Conservation (phyloP, 1,139 yeast genomes). For the Candida sp. region DNA sequence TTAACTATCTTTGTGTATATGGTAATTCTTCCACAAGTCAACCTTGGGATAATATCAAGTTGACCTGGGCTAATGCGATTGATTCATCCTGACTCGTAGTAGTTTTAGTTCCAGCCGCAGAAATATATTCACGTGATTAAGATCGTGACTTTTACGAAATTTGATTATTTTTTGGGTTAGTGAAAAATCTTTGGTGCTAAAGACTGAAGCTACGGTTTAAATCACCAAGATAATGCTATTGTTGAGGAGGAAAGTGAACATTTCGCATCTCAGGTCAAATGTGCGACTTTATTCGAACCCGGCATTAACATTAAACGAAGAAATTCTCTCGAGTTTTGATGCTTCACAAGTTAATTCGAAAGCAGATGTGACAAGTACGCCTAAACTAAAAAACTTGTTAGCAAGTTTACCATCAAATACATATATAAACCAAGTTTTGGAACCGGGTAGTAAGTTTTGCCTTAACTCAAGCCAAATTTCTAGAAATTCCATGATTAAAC, state of each 20-base stretch:
- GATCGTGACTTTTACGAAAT: neutral
- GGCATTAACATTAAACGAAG: neutral
- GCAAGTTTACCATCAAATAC: neutral
- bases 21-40: no score
- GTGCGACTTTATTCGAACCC: conserved; percentile 1
- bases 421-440: neutral
- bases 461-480: conserved; percentile 1
- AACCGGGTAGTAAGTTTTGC: conserved; percentile 4
- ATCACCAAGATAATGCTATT: neutral
- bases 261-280: neutral
- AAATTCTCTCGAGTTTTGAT: neutral
- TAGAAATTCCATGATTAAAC: conserved; percentile 8
- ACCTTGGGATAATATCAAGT: no score
- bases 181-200: neutral
- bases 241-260: conserved; percentile 2
- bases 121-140: neutral
- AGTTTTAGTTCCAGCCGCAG: no score
- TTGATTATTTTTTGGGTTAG: neutral
- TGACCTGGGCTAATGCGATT: no score
- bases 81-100: no score
- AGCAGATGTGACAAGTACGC: neutral
- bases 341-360: neutral
- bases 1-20: no score
- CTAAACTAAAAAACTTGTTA: neutral
- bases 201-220: neutral